Evolutionary conservation across 2,329 filamentous ascomycete species (phyloP).

Genomic region (Neonectria punicea): DNA sequence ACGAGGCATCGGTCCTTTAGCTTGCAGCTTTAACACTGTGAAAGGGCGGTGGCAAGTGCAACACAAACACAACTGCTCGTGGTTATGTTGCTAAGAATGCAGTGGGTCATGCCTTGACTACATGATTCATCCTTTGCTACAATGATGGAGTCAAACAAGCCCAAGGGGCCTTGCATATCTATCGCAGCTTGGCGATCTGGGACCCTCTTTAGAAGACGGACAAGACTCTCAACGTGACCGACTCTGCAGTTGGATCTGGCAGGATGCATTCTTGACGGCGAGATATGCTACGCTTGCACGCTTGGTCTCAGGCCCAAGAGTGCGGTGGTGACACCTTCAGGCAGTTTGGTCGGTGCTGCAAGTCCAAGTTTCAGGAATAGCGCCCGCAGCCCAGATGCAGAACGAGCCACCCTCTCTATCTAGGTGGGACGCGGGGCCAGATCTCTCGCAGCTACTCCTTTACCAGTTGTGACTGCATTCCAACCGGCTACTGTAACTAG

Average conservation of each 20-base stretch:
- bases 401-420: constrained; percentile 7
- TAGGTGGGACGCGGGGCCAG: constrained; percentile 2
- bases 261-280: not conserved
- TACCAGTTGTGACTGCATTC: constrained; percentile 8
- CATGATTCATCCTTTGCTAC: constrained; percentile 6
- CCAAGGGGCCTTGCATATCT: not conserved
- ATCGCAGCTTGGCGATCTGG: not conserved
- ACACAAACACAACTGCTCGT: not conserved
- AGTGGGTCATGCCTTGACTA: constrained; percentile 14
- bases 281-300: not conserved
- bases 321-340: not conserved
- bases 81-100: constrained; percentile 10
- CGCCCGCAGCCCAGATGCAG: constrained; percentile 35
- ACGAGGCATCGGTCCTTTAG: not conserved
- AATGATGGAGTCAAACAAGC: constrained; percentile 4
- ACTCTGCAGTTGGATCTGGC: not conserved
- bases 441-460: constrained; percentile 6
- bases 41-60: constrained; percentile 10
- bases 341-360: constrained; percentile 45
- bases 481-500: constrained; percentile 7
- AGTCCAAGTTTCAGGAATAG: constrained; percentile 54
- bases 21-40: not conserved
- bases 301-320: not conserved
- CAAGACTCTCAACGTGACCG: not conserved
- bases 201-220: not conserved